Base-by-base conservation (phyloP, 805 yeast genomes). In the Candida boleticola region DNA sequence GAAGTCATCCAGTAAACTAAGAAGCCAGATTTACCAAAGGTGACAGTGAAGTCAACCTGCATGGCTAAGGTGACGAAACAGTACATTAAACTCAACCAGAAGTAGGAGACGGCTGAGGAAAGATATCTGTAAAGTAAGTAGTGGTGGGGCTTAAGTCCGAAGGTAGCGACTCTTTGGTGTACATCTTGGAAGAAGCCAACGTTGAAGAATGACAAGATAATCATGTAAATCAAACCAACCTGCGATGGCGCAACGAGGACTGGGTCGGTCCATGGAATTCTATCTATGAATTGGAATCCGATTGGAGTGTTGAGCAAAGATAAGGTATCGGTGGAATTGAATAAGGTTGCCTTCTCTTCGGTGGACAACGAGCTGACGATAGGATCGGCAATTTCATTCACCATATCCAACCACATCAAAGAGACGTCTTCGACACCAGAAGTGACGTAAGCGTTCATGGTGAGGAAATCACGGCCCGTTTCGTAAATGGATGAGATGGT, bases 121-220 rank as follows among this genome's bases (percentile, higher is more conserved):
- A 70, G 2, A 39, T 78, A 50, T 46, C 93, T 66, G 63, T 79
- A 85, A 0, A 75, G 10, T 3, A 83, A 50, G 52, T 74, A 77
- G 43, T 74, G 77, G 9, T 21, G 46, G 3, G 72, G 63, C 37
- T 73, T 72, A 27, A 78, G 55, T 23, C 71, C 62, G 23, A 55
- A 45, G 37, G 67, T 65, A 0, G 80, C 75, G 35, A 82, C 69
- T 6, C 62, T 57, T 40, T 62, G 65, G 55, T 85, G 84, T 14
- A 82, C 51, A 18, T 74, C 76, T 10, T 62, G 63, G 54, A 81
- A 82, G 66, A 85, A 75, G 60, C 71, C 75, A 51, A 83, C 74
- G 50, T 81, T 83, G 73, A 87, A 83, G 57, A 87, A 84, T 3
- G 92, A 79, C 43, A 85, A 58, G 56, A 86, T 80, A 52, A 86